Evolutionary conservation across 495 filamentous ascomycete genomes (phyloP).

Genomic region (Immersiella caudata): DNA sequence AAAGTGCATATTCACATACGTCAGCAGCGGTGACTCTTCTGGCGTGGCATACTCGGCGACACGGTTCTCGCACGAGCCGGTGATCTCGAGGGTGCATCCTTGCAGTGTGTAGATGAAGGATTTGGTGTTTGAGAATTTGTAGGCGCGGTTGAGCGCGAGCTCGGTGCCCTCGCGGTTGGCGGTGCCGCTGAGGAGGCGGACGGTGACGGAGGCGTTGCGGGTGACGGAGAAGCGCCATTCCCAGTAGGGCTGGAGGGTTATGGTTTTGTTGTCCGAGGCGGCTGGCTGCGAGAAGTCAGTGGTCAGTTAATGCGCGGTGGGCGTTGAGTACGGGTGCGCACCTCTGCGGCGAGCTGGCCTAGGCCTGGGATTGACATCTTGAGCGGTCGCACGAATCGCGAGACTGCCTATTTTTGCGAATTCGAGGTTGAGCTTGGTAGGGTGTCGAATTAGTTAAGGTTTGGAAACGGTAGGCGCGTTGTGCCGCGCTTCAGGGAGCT

Average conservation of each 20-base stretch:
- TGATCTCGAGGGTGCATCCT: slow-evolving; percentile 81
- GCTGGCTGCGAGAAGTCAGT: slow-evolving; percentile 15
- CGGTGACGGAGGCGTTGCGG: slow-evolving; percentile 51
- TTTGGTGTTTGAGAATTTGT: slow-evolving; percentile 82
- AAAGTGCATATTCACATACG: slow-evolving; percentile 86
- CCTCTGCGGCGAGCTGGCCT: slow-evolving; percentile 49
- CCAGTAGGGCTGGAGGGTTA: slow-evolving; percentile 51
- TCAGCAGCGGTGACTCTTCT: slow-evolving; percentile 82
- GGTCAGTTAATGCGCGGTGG: background rate
- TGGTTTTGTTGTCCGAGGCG: slow-evolving; percentile 33
- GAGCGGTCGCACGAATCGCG: background rate
- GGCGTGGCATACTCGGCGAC: slow-evolving; percentile 65
- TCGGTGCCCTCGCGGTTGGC: slow-evolving; percentile 97
- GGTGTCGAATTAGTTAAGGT: background rate
- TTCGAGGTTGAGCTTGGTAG: background rate
- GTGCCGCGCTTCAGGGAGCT: background rate
- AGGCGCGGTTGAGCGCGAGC: slow-evolving; percentile 76
- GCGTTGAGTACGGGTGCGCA: too few species aligned
- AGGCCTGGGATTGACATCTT: slow-evolving; percentile 53
- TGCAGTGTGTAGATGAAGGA: slow-evolving; percentile 89
- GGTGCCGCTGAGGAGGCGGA: slow-evolving; percentile 69
- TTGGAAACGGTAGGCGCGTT: background rate
- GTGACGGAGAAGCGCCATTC: slow-evolving; percentile 96
- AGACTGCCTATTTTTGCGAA: background rate
- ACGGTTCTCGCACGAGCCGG: slow-evolving; percentile 45